Percentiles rank a stretch among this genome's conserved stretches.
Conservation (phyloP, 805 yeast genomes). For the Hanseniaspora lindneri region DNA sequence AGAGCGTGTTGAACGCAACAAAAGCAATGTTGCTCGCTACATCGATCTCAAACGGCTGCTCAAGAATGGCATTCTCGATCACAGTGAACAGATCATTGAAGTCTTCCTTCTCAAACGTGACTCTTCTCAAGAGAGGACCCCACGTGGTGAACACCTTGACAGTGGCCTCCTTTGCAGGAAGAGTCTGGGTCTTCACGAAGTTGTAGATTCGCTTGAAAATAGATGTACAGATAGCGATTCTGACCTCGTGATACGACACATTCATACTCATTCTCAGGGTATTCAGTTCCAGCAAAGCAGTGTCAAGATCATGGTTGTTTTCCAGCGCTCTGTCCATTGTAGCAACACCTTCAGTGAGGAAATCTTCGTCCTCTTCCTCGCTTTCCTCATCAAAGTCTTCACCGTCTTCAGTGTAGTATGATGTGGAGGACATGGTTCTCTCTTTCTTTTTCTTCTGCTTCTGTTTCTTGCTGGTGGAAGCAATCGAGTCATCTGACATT, state of each 20-base stretch:
- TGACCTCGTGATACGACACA: slow-evolving; percentile 85
- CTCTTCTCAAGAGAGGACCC: slow-evolving; percentile 72
- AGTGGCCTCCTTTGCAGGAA: slow-evolving; percentile 65
- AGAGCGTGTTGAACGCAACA: slow-evolving; percentile 45
- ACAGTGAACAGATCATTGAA: slow-evolving; percentile 53
- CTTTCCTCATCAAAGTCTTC: slow-evolving; percentile 48
- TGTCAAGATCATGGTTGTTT: slow-evolving; percentile 83
- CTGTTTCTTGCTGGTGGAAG: slow-evolving; percentile 36
- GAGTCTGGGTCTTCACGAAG: slow-evolving; percentile 63
- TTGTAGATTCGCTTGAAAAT: slow-evolving; percentile 57
- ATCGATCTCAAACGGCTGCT: slow-evolving; percentile 19
- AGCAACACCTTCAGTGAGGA: slow-evolving; percentile 80
- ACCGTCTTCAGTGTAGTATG: slow-evolving; percentile 38
- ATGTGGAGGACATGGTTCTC: slow-evolving; percentile 33
- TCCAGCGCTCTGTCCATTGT: slow-evolving; percentile 86
- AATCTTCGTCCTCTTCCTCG: slow-evolving; percentile 56
- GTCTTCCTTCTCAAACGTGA: slow-evolving; percentile 71
- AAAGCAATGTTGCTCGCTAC: slow-evolving; percentile 30
- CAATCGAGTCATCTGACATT: slow-evolving; percentile 48
- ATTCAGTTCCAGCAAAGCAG: slow-evolving; percentile 82
- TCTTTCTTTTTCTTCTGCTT: slow-evolving; percentile 31
- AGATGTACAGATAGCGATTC: slow-evolving; percentile 67
- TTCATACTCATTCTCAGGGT: slow-evolving; percentile 96
- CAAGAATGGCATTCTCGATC: slow-evolving; percentile 30
- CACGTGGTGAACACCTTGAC: slow-evolving; percentile 65